Base-by-base conservation (phyloP, 371 early-diverging fungal species). In the Thermomucor indicae-seudaticae region DNA sequence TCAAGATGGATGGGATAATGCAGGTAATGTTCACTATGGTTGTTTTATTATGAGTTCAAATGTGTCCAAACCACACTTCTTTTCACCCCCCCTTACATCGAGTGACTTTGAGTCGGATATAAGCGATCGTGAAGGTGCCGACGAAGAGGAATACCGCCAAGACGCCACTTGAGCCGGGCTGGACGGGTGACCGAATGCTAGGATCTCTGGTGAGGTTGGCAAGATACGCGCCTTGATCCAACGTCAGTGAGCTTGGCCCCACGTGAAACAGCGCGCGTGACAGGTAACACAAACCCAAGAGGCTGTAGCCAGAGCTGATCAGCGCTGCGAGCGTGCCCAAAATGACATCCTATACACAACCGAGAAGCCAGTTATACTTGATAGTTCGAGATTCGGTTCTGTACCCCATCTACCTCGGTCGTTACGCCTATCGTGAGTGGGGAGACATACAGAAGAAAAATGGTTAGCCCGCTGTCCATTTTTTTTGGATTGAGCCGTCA, bases 1-100 rank as follows among this genome's bases (percentile, higher is more conserved):
- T 17, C 0, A 69, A 30, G 46, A 73, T 69, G 43, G 63, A 66
- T 5, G 67, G 70, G 45, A 49, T 58, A 6, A 73, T 55, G 52
- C 63, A 44, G 16, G 57, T 67, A 51, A 73, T 69, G 38, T 67
- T 73, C 34, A 70, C 74, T 73, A 46, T 16, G 25, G n/a, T n/a
- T 6, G 37, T 49, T 24, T 27, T n/a, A 22, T 11, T 30, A 25
- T 19, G 8, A 28, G 8, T 8, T 8, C 29, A 3, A 30, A 53
- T 12, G 12, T 31, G 27, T 25, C 20, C 11, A 22, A 38, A 37
- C 16, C 48, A 28, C 17, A 4, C 20, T 12, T 28, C n/a, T 1
- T 39, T 29, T 43, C n/a, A 5, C 14, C 19, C 5, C 7, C 14
- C 11, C 23, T 35, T 59, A 72, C 74, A 65, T 62, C 65, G 64